Percentiles rank a stretch among this genome's conserved stretches.
Conservation (phyloP, 164 flowering plant genomes). For the Dillenia suffruticosa region DNA sequence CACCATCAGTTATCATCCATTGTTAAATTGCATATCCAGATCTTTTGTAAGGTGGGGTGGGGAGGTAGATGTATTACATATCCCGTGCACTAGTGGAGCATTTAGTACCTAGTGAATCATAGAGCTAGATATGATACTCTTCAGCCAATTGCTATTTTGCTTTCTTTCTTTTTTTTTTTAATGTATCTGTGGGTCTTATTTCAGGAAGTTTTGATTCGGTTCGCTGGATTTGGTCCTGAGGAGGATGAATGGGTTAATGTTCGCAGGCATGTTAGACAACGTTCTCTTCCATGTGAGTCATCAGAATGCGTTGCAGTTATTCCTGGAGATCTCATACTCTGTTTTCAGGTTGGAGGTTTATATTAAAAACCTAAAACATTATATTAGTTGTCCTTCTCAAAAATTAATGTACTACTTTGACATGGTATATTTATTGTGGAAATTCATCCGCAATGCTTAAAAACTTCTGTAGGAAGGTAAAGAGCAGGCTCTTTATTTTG, state of each 20-base stretch:
- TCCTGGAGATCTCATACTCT: conserved; percentile 90
- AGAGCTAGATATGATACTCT: no score
- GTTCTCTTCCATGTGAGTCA: conserved; percentile 97
- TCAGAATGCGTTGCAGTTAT: conserved; percentile 95
- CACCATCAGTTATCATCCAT: no score
- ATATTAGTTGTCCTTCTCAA: no score
- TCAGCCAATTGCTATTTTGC: background rate
- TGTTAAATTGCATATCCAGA: no score
- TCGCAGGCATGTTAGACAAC: conserved; percentile 72
- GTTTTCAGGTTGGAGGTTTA: conserved; percentile 70
- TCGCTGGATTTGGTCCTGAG: conserved; percentile 90
- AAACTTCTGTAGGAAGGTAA: conserved; percentile 76
- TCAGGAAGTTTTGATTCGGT: conserved; percentile 92
- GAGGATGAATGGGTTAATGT: conserved; percentile 98
- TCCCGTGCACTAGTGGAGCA: no score
- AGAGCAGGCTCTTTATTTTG: conserved; percentile 98
- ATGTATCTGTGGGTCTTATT: background rate
- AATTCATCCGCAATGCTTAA: background rate
- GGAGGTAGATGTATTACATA: no score
- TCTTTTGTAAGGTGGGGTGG: no score
- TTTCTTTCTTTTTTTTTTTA: background rate
- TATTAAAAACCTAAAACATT: no score
- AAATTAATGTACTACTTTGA: no score
- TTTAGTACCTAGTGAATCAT: no score
- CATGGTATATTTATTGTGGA: no score